phyloP scores from a whole-genome alignment of 495 filamentous ascomycete genomes.

The Elasticomyces elasticus region DNA sequence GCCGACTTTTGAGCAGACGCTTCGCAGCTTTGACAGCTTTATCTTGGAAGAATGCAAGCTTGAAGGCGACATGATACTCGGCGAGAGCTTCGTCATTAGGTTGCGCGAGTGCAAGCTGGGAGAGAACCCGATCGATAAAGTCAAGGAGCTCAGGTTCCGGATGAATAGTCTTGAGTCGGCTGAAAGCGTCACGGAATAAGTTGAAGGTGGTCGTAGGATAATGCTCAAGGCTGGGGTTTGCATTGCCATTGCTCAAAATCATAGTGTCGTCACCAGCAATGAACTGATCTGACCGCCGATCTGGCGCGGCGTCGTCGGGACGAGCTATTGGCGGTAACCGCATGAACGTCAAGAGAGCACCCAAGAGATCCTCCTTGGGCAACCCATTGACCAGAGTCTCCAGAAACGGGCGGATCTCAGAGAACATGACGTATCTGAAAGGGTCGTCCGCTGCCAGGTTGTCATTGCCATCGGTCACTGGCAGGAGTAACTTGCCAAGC shows the following conservation, averaged over 20 bases:
- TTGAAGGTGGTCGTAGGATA: background rate
- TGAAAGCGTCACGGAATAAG: conserved; percentile 6
- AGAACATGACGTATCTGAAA: conserved; percentile 64
- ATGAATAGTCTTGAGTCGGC: background rate
- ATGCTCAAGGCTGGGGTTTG: too few species aligned
- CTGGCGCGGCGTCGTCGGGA: background rate
- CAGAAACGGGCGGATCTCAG: conserved; percentile 59
- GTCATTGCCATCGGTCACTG: conserved; percentile 43
- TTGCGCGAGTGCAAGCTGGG: conserved; percentile 40
- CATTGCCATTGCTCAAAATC: background rate
- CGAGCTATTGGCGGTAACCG: conserved; percentile 46
- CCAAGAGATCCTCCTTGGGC: conserved; percentile 29
- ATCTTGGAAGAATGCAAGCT: conserved; percentile 43
- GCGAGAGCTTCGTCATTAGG: conserved; percentile 45
- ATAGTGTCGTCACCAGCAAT: background rate
- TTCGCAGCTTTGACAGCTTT: conserved; percentile 53
- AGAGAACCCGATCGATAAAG: conserved; percentile 36
- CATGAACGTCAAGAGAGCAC: conserved; percentile 31
- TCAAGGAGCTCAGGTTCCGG: conserved; percentile 38
- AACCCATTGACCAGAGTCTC: conserved; percentile 39
- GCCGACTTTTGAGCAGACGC: conserved; percentile 54
- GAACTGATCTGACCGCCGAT: conserved; percentile 3
- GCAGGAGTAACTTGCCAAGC: conserved; percentile 44
- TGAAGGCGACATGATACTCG: conserved; percentile 63
- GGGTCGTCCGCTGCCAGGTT: conserved; percentile 65